Evolutionary conservation across 805 yeast species (phyloP), one percentile per base, ranked within the genome.

Genomic region (Suhomyces emberorum): DNA sequence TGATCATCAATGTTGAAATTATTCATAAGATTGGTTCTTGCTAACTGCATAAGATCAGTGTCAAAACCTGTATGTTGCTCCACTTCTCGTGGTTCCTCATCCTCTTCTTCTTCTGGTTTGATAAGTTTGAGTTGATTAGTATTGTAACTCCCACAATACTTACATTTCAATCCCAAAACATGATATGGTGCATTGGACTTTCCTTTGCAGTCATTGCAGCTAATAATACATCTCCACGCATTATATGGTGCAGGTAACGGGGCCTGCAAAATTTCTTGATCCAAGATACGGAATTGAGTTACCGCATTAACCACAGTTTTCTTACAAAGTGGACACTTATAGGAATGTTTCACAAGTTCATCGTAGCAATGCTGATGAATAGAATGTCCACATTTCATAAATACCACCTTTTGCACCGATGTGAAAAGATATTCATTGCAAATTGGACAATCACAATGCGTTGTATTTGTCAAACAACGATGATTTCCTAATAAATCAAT

Each of bases 341-440:
- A 89, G 11, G 85, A 78, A 54, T 84, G 88, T 47, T 79, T 74
- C n/a, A 86, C 77, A 55, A 83, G 80, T 46, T 86, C 91, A 43
- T 81, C 81, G 57, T 79, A 88, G 58, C 98, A 89, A 18, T 59
- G 52, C 56, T 88, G 87, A 62, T 89, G 98, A 40, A 89, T 89
- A 25, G 95, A 86, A 61, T 89, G 98, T 2, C 97, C 96, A 62
- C 98, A 89, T 32, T 74, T 69, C 96, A 89, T 88, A 57, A 89
- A 88, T 15, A 88, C 95, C 28, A 88, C 95, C 8, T 88, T 81
- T 54, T 70, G 73, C 5, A 83, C 78, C 3, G 93, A 81, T 11
- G 88, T 83, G 57, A 89, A 89, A 77, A 89, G 77, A 57, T 81
- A 88, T 49, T 88, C 97, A 39, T 84, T 86, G 61, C 97, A 89